Evolutionary conservation across 2,329 filamentous ascomycete genomes (phyloP), one percentile per base, ranked within the genome.

Genomic region (Colletotrichum somersetense): DNA sequence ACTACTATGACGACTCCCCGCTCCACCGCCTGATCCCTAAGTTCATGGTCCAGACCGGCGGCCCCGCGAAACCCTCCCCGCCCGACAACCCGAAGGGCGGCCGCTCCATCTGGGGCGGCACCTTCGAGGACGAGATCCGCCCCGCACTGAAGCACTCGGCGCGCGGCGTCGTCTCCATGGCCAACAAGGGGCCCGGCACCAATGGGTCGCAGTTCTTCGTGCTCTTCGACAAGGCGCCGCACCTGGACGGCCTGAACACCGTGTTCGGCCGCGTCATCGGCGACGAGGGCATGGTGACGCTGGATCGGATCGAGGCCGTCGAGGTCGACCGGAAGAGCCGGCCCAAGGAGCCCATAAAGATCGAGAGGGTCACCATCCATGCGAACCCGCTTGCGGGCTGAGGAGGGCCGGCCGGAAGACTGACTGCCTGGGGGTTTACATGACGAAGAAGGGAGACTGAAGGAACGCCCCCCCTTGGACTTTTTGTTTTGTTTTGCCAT

Each of bases 151-250:
- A 89, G 72, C 92, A 95, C 83, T 88, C 91, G 78, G 86, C 88
- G 42, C 87, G 92, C 59, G 92, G 92, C 40, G 87, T 93, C 62
- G 85, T 95, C 26, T 92, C 91, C 76, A 95, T 95, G 92, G 92
- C 92, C 20, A 95, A 95, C 82, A 92, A 92, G 77, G 92, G 92
- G 0, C 90, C 91, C 1, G 87, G 86, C 33, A 93, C 91, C 53
- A 95, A 95, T 78, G 92, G 91, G 20, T 92, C 89, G 61, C 93
- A 97, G 80, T 97, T 96, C 83, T 97, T 95, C 80, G 85, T 96
- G 73, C 90, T 91, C 1, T 92, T 95, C 76, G 92, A 92, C 72
- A 90, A 92, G 75, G 92, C 93, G 35, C 89, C 92, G 48, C 94
- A 96, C 82, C 84, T 97, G 53, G 94, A 96, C 80, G 93, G 93